phyloP scores from a whole-genome alignment of 768 basidiomycete genomes.

The Tricholoma flavovirens region DNA sequence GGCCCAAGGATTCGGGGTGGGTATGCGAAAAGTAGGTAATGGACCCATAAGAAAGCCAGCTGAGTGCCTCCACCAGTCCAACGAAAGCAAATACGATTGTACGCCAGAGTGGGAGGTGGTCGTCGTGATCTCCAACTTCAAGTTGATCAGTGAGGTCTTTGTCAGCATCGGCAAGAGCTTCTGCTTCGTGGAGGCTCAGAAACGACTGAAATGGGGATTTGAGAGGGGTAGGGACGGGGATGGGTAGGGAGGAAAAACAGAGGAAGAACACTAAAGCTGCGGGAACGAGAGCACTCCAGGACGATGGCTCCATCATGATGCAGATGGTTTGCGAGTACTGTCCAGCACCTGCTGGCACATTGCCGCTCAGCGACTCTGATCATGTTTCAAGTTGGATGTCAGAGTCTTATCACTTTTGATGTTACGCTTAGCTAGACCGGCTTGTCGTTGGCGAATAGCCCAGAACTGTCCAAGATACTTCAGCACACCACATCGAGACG shows the following conservation, averaged over 20 bases:
- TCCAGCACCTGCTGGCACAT: too few species aligned
- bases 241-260: slow-evolving; percentile 31
- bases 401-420: too few species aligned
- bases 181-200: slow-evolving; percentile 51
- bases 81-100: too few species aligned
- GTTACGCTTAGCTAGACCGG: neutral
- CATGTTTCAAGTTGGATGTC: too few species aligned
- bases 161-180: slow-evolving; percentile 32
- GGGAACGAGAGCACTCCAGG: slow-evolving; percentile 48
- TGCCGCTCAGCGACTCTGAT: too few species aligned
- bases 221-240: slow-evolving; percentile 25
- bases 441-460: neutral
- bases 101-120: neutral
- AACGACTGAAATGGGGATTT: slow-evolving; percentile 34
- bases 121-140: too few species aligned
- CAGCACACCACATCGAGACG: slow-evolving; percentile 9
- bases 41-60: too few species aligned
- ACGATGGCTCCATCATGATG: slow-evolving; percentile 21
- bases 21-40: too few species aligned
- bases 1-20: neutral
- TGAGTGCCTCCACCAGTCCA: too few species aligned
- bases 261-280: slow-evolving; percentile 40
- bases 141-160: slow-evolving; percentile 5
- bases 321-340: too few species aligned
- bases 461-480: neutral